phyloP scores from a whole-genome alignment of 345 rosid genomes.

The Fremontodendron californicum region DNA sequence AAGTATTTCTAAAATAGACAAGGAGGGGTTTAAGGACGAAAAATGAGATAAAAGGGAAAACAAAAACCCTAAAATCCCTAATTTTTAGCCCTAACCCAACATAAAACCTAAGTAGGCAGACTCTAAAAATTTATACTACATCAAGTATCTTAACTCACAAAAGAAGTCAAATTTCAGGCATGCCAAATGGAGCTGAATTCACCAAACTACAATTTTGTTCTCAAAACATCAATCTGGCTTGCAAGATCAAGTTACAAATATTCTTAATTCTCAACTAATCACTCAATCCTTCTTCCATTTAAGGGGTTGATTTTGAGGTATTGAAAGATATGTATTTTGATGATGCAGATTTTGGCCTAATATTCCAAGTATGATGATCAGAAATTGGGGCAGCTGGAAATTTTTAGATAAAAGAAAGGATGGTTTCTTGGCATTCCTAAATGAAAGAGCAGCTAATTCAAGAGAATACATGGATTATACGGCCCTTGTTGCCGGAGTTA shows the following conservation, averaged over 20 bases:
- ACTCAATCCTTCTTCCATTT: not conserved
- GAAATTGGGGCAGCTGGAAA: not conserved
- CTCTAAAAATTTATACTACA: not conserved
- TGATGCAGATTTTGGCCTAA: not conserved
- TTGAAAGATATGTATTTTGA: not conserved
- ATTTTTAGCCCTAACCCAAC: not conserved
- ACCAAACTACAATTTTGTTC: not conserved
- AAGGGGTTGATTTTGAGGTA: not conserved
- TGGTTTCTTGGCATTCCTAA: not conserved
- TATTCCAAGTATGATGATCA: not conserved
- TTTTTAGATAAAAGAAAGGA: not conserved
- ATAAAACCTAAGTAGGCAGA: not conserved
- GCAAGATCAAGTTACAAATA: not conserved
- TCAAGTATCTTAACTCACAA: not conserved
- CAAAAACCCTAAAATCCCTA: not conserved
- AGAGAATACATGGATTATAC: not conserved
- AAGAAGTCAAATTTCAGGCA: not conserved
- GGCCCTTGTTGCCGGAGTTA: not conserved
- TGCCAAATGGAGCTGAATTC: not conserved
- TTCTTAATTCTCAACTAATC: not conserved
- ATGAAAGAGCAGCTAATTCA: not conserved
- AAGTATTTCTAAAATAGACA: not conserved
- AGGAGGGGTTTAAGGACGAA: not conserved
- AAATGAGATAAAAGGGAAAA: not conserved
- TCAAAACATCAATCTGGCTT: not conserved